A percentile compares a stretch with the other conserved stretches of the same genome.
phyloP scores from a whole-genome alignment of 2,329 filamentous ascomycete species.

The Xylariaceae sp. region DNA sequence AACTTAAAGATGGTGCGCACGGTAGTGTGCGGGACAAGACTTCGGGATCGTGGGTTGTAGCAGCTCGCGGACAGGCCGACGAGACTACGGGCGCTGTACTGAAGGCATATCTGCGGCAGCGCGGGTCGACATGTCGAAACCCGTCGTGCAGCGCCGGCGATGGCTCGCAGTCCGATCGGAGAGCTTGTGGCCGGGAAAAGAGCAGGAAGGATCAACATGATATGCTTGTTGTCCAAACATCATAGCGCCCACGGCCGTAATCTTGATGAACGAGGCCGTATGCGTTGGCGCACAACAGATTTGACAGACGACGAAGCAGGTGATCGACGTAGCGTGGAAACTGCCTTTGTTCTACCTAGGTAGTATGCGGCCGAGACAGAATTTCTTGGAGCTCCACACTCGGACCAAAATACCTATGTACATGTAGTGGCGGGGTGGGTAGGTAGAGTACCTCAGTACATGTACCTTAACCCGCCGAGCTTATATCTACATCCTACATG shows the following conservation, averaged over 20 bases:
- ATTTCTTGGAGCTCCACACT: too few relatives aligned
- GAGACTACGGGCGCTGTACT: slow-evolving; percentile 18
- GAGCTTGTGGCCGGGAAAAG: slow-evolving; percentile 29
- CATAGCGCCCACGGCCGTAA: slow-evolving; percentile 9
- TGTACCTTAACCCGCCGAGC: too few relatives aligned
- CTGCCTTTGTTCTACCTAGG: too few relatives aligned
- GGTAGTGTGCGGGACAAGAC: slow-evolving; percentile 19
- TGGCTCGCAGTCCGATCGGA: slow-evolving; percentile 30
- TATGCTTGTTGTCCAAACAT: slow-evolving; percentile 28
- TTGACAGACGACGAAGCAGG: neutral
- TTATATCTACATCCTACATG: too few relatives aligned
- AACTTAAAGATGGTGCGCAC: slow-evolving; percentile 31
- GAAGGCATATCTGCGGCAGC: slow-evolving; percentile 17
- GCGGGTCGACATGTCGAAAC: slow-evolving; percentile 20
- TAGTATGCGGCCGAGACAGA: too few relatives aligned
- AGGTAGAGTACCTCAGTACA: too few relatives aligned
- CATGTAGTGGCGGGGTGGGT: too few relatives aligned
- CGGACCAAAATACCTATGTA: too few relatives aligned
- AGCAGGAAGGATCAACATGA: slow-evolving; percentile 30
- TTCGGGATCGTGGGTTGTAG: slow-evolving; percentile 6
- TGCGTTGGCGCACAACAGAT: neutral
- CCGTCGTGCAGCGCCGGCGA: slow-evolving; percentile 19
- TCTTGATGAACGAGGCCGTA: slow-evolving; percentile 5
- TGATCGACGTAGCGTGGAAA: neutral
- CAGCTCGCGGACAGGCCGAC: slow-evolving; percentile 8